A percentile compares a stretch with the other conserved stretches of the same genome.
phyloP scores from a whole-genome alignment of 176 grass and related monocot species.

The Oryza glaberrima region DNA sequence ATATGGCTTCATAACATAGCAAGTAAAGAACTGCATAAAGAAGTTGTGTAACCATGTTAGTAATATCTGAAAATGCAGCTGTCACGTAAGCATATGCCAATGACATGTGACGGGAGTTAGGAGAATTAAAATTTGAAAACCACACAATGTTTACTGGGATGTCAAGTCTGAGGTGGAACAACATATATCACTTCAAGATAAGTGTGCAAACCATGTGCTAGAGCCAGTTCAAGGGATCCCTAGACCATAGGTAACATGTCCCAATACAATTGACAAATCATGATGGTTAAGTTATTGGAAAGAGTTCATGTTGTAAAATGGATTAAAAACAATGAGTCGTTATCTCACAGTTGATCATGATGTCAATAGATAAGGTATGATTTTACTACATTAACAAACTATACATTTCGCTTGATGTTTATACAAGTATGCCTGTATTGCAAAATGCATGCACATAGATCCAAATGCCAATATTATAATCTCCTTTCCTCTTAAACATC shows the following conservation, averaged over 20 bases:
- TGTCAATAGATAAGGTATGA: background rate
- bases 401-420: background rate
- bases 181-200: background rate
- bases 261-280: background rate
- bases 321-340: background rate
- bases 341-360: constrained; percentile 24
- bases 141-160: constrained; percentile 10
- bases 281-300: background rate
- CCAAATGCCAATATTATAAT: constrained; percentile 16
- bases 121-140: constrained; percentile 11
- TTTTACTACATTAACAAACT: background rate
- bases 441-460: background rate
- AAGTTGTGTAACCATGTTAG: background rate
- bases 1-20: background rate
- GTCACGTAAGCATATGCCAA: background rate
- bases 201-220: background rate
- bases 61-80: background rate
- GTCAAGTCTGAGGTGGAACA: background rate
- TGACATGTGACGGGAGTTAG: background rate
- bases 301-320: constrained; percentile 20
- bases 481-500: constrained; percentile 11
- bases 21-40: background rate
- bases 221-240: background rate
- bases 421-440: background rate
- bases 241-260: constrained; percentile 9